Base-by-base conservation (phyloP, 2,329 filamentous ascomycete species). In the Botrytis medusae region DNA sequence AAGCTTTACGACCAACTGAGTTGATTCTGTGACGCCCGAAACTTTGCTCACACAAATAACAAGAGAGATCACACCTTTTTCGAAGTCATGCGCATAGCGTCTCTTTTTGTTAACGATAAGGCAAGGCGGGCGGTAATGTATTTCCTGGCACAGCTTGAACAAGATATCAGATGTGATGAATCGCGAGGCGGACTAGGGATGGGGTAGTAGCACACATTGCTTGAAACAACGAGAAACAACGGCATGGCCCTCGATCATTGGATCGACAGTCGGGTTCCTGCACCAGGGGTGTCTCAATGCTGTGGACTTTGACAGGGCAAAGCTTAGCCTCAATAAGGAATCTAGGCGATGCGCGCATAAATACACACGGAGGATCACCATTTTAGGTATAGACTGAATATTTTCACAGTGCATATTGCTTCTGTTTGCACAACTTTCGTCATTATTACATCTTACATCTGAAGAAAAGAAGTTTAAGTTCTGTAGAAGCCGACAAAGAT, bases 201-300 rank as follows among this genome's bases (percentile, higher is more conserved):
- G 29, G 64, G 71, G 57, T 42, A 34, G 57, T 42, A 34, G n/a
- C 37, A 54, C n/a, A 54, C n/a, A 20, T 69, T 48, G 64, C 54
- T 62, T 70, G 63, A 72, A 72, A 69, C 71, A 72, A 61, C 71
- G 63, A 72, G 63, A 69, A 68, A 69, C 29, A 72, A 46, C 71
- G 40, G 61, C 42, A 72, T 61, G n/a, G 71, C 37, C 42, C 48
- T 72, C 32, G 71, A 57, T 70, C 42, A 73, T 73, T 73, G 71
- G 71, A 73, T 69, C 54, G 65, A 59, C 51, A n/a, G 65, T 70
- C 71, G 65, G 71, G 71, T 73, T 69, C 71, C 71, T 70, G 71
- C 65, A 70, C 71, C 57, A 69, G 20, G 34, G 71, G 34, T 62
- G 64, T 70, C 71, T 70, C 54, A 63, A 73, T 57, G 71, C 29